Conservation (phyloP, 805 yeast species). For the Zygoascus bituminiphila region DNA sequence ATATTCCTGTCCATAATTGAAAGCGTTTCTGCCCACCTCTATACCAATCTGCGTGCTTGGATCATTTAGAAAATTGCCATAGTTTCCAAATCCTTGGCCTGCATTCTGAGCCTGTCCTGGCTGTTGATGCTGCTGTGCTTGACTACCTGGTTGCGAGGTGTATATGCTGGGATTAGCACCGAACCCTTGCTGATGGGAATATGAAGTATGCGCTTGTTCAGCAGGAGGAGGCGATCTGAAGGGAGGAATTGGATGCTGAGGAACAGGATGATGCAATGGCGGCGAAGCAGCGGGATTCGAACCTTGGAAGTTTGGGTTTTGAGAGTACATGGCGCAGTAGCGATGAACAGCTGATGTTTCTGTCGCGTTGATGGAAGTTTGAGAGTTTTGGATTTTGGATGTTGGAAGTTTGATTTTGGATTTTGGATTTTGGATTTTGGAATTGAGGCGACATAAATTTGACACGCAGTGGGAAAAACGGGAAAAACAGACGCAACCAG, state of each 20-base stretch:
- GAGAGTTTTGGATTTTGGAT: no score
- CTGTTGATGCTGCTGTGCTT: slow-evolving; percentile 4
- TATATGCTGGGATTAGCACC: slow-evolving; percentile 10
- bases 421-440: no score
- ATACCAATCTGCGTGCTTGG: slow-evolving; percentile 79
- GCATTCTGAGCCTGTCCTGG: slow-evolving; percentile 12
- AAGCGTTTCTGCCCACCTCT: slow-evolving; percentile 79
- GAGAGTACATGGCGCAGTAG: slow-evolving; percentile 1
- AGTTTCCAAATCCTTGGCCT: slow-evolving; percentile 18
- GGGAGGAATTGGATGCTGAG: slow-evolving; percentile 37
- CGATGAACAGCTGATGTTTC: no score
- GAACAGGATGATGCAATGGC: slow-evolving; percentile 37
- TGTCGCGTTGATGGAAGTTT: no score
- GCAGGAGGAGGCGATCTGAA: slow-evolving; percentile 27
- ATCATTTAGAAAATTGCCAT: slow-evolving; percentile 49
- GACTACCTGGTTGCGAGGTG: slow-evolving; percentile 12
- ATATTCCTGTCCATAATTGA: slow-evolving; percentile 72
- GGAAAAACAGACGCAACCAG: no score
- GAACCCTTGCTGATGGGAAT: neutral
- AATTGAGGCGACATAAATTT: no score
- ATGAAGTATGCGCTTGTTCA: neutral
- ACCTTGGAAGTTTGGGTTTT: neutral
- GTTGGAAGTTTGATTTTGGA: no score
- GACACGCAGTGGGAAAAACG: no score
- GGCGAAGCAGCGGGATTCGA: slow-evolving; percentile 21